Conservation (phyloP, 495 filamentous ascomycete genomes). For the Neurospora discreta region DNA sequence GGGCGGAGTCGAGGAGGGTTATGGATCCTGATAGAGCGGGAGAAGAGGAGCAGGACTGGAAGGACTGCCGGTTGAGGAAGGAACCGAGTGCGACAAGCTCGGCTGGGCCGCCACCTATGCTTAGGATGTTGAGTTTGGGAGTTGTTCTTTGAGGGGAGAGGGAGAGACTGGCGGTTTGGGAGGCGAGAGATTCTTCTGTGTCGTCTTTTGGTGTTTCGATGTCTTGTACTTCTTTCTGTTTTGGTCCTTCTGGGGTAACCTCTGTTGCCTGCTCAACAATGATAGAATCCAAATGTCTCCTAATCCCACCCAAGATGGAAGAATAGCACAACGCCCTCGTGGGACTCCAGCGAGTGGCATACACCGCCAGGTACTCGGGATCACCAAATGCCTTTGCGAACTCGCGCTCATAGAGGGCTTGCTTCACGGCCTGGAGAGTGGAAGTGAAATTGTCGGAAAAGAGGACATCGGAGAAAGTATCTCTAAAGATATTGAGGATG, state of each 20-base stretch:
- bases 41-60: not conserved
- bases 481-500: constrained; percentile 65
- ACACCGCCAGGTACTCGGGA: constrained; percentile 58
- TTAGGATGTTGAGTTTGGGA: constrained; percentile 38
- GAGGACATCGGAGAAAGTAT: constrained; percentile 42
- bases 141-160: not conserved
- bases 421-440: constrained; percentile 69
- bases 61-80: constrained; percentile 37
- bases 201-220: not conserved
- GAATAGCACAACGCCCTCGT: constrained; percentile 70
- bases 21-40: constrained; percentile 26
- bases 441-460: constrained; percentile 23
- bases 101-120: constrained; percentile 79
- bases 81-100: constrained; percentile 70
- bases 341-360: constrained; percentile 81
- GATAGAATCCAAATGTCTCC: constrained; percentile 22
- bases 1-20: constrained; percentile 67
- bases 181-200: not conserved
- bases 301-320: constrained; percentile 47
- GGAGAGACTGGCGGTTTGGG: not conserved
- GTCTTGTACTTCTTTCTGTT: not conserved
- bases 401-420: constrained; percentile 72
- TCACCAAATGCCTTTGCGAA: constrained; percentile 68
- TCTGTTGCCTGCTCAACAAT: not conserved
- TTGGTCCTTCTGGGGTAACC: constrained; percentile 1